These are phyloP conservation scores for Psidium guajava DNA, from an alignment of 345 rosid genomes.

Conservation along the genomic window DNA sequence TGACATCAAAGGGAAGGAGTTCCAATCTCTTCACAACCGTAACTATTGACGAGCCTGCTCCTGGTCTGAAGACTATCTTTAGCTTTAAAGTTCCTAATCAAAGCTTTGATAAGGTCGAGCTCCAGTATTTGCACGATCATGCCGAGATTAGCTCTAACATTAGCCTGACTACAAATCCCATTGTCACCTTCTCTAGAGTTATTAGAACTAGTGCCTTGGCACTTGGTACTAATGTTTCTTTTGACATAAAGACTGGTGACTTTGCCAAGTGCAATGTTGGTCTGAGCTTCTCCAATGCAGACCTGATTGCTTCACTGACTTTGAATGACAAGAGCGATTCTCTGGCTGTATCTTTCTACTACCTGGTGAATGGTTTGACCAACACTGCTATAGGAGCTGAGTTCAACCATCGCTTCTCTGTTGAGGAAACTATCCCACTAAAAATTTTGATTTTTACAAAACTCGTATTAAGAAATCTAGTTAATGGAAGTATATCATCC, in stretches of 20 bases:
- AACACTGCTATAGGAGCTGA: too few species aligned
- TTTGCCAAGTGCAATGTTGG: constrained; percentile 81
- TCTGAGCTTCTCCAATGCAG: constrained; percentile 53
- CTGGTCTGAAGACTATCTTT: constrained; percentile 73
- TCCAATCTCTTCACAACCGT: constrained; percentile 66
- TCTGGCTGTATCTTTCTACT: too few species aligned
- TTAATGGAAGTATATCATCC: too few species aligned
- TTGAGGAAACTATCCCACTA: too few species aligned
- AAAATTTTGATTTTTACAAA: too few species aligned
- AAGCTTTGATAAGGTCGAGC: constrained; percentile 86
- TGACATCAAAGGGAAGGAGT: constrained; percentile 76
- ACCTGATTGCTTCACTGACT: constrained; percentile 16
- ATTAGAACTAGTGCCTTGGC: constrained; percentile 48
- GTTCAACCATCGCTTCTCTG: too few species aligned
- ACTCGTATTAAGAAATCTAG: too few species aligned
- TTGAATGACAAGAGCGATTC: too few species aligned
- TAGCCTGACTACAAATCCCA: constrained; percentile 74
- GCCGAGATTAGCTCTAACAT: constrained; percentile 74
- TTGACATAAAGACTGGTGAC: constrained; percentile 66
- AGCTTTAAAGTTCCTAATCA: constrained; percentile 84
- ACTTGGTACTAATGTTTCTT: constrained; percentile 70
- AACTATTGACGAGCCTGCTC: constrained; percentile 81
- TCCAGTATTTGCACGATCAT: constrained; percentile 83
- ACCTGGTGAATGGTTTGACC: too few species aligned
- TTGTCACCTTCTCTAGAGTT: constrained; percentile 73